phyloP scores from a whole-genome alignment of 2,329 filamentous ascomycete genomes.

The Achaetomium macrosporum region DNA sequence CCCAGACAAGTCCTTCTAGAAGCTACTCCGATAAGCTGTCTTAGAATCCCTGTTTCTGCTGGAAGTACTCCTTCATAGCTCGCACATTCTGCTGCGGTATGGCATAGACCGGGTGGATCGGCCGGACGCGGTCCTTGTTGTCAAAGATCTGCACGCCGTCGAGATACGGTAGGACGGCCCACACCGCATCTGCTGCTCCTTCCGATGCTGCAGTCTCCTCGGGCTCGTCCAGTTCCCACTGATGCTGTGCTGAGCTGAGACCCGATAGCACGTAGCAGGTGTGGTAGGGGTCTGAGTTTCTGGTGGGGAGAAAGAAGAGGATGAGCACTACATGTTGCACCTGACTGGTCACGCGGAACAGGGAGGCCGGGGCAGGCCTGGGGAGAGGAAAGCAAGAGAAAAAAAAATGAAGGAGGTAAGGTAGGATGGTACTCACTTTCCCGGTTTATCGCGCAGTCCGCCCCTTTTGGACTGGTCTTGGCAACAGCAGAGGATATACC shows the following conservation, averaged over 20 bases:
- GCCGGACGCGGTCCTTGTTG: constrained; percentile 60
- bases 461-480: constrained; percentile 67
- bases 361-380: constrained; percentile 1
- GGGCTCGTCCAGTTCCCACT: constrained; percentile 45
- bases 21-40: neutral
- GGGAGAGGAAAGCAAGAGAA: constrained; percentile 5
- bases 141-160: constrained; percentile 60
- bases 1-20: no score
- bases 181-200: constrained; percentile 25
- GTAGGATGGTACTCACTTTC: constrained; percentile 56
- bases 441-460: constrained; percentile 88
- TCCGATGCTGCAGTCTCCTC: constrained; percentile 27
- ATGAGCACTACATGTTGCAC: neutral
- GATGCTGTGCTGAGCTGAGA: constrained; percentile 74
- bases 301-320: constrained; percentile 30
- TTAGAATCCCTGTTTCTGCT: constrained; percentile 50
- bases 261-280: constrained; percentile 87
- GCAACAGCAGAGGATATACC: constrained; percentile 86
- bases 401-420: neutral
- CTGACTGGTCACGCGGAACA: constrained; percentile 9
- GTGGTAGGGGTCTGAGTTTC: constrained; percentile 81
- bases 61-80: constrained; percentile 60
- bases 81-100: constrained; percentile 67
- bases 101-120: constrained; percentile 79
- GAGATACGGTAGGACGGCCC: constrained; percentile 43